Percentiles rank a stretch among this genome's conserved stretches.
phyloP scores from a whole-genome alignment of 345 rosid genomes.

The Psidium guajava region DNA sequence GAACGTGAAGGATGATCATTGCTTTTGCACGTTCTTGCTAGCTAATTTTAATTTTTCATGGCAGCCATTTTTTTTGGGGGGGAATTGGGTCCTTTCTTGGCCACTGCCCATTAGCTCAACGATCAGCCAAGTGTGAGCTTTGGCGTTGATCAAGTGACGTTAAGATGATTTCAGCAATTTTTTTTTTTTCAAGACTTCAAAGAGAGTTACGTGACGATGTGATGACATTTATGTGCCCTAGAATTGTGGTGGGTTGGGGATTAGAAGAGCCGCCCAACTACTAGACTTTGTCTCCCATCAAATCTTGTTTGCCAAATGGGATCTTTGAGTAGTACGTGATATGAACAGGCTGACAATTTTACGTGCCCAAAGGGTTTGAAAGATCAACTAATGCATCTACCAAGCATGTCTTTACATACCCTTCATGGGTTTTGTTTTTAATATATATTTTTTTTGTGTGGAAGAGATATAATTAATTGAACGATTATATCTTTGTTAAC shows the following conservation, averaged over 20 bases:
- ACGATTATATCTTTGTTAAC: background rate
- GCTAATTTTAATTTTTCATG: background rate
- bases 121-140: background rate
- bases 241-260: background rate
- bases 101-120: background rate
- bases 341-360: background rate
- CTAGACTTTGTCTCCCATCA: background rate
- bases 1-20: background rate
- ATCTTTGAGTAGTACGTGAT: background rate
- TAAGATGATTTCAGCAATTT: background rate
- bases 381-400: background rate
- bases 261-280: constrained; percentile 1
- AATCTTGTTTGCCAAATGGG: background rate
- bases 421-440: background rate
- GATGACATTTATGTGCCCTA: background rate
- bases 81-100: background rate
- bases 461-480: background rate
- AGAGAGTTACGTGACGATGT: background rate
- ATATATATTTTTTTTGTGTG: too few relatives aligned
- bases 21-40: background rate
- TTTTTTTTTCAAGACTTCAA: background rate
- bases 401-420: background rate
- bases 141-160: background rate
- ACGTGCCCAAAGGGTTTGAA: background rate
- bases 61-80: background rate